phyloP scores from a whole-genome alignment of 208 protist genomes.

The Leishmania lainsoni region DNA sequence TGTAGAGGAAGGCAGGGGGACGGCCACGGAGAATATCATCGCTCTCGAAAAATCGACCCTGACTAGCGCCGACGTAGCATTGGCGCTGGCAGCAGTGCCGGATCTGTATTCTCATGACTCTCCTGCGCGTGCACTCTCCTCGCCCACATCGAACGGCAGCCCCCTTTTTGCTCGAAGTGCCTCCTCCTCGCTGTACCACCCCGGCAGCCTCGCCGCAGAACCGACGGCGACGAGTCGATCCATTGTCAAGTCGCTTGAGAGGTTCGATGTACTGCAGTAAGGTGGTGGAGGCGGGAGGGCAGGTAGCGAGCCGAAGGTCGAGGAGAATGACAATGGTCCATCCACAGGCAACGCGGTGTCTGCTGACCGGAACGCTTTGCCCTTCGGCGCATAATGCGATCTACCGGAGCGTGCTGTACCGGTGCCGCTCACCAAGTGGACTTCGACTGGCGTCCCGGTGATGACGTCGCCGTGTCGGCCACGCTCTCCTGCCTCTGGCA shows the following conservation, averaged over 20 bases:
- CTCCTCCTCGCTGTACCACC: not conserved
- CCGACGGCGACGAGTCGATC: conserved; percentile 7
- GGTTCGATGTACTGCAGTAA: not conserved
- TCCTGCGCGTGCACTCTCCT: not conserved
- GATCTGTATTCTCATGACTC: not conserved
- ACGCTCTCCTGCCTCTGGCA: not conserved
- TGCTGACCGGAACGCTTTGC: no score
- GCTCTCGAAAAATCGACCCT: not conserved
- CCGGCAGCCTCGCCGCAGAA: conserved; percentile 13
- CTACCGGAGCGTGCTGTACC: not conserved
- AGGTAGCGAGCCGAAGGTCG: not conserved
- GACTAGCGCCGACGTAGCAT: not conserved
- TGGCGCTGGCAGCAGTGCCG: not conserved
- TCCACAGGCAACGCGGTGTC: not conserved
- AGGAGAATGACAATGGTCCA: not conserved
- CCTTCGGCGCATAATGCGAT: not conserved
- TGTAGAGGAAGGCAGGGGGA: not conserved
- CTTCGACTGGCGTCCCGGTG: not conserved
- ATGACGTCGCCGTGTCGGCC: conserved; percentile 16
- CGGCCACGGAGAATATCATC: not conserved
- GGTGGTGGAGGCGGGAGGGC: not conserved
- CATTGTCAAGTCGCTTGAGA: not conserved
- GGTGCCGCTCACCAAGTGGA: not conserved
- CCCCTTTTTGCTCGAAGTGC: not conserved
- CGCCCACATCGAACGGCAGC: not conserved